Base-by-base conservation (phyloP, 805 yeast species). In the Barnettozyma pratensis region DNA sequence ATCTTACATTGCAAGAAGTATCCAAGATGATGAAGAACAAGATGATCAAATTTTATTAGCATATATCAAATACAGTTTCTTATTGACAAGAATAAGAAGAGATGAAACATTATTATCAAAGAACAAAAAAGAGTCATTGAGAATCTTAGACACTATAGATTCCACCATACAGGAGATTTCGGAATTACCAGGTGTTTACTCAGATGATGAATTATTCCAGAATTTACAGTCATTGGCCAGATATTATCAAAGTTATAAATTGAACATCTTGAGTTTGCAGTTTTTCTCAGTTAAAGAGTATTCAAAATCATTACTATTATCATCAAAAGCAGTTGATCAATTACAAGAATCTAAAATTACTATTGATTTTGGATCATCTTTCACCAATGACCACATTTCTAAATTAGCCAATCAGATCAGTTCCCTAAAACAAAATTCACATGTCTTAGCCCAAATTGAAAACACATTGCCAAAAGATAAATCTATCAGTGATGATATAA, bases 151-250 rank as follows among this genome's bases (percentile, higher is more conserved):
- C 14, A 63, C 67, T 32, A 73, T 87, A 37, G 63, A 74, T 10
- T 68, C 73, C 42, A 80, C 85, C 14, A 62, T 84, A 35, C 67
- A 66, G 4, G 84, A 83, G 54, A 67, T 89, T 41, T 72, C 77
- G 59, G 96, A 89, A 51, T 74, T 94, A 45, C 97, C 97, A 0
- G 98, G 98, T 73, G 96, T 92, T 19, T 81, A 85, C 60, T 87
- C 87, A 46, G 96, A 89, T 62, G 94, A 86, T 46, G 82, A 76
- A 26, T 72, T 92, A 47, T 63, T 70, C 52, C 67, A 68, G 6
- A 77, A 84, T 7, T 70, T 94, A 40, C 73, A 71, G 10, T 56
- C 73, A 12, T 67, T 88, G 56, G 67, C 70, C 31, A 59, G 62
- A 7, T 80, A 71, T 52, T 86, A 76, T 63, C 57, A 60, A n/a